Evolutionary conservation across 345 rosid species (phyloP), one percentile per base, ranked within the genome.

Genomic region (Odontarrhena argentea): DNA sequence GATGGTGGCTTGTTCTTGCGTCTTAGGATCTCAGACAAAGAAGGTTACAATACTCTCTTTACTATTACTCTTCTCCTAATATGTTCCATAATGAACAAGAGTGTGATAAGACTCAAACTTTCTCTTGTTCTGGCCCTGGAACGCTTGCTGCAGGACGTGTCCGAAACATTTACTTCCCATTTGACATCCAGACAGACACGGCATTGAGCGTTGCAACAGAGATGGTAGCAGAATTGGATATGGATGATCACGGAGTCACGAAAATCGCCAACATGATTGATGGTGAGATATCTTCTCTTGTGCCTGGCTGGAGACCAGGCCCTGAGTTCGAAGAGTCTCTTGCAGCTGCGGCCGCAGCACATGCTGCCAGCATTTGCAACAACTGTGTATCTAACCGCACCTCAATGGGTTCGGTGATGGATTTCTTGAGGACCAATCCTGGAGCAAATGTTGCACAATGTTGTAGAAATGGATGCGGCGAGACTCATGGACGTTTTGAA

Each of bases 151-250:
- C 86, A 95, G 99, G 87, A 34, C 93, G 79, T 38, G 82, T 87
- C 43, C 78, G 97, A 15, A 89, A 95, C 74, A 95, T 91, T 61
- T 81, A 95, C 78, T 91, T 95, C 74, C 97, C 88, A 2, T 94
- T 94, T 18, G 96, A 91, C 60, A 57, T 86, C 15, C 88, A 88
- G 58, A 86, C 56, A 0, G 99, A 94, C 70, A 88, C 96, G 7
- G 99, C 99, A 38, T 55, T 88, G 46, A 88, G 87, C 11, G 99
- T 95, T 44, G 97, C 99, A 13, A 82, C 93, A 3, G 99, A 94
- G 84, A 94, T 94, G 99, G 93, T 94, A 32, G 86, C 91, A 0
- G 99, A 94, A 55, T 83, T 94, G 9, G 99, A 94, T 64, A 83
- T 94, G 62, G 86, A 82, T 7, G 93, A 91, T 74, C 97, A 91